Evolutionary conservation across 306 rosid species (phyloP), one percentile per base, ranked within the genome.

Genomic region (Lagenaria siceraria): DNA sequence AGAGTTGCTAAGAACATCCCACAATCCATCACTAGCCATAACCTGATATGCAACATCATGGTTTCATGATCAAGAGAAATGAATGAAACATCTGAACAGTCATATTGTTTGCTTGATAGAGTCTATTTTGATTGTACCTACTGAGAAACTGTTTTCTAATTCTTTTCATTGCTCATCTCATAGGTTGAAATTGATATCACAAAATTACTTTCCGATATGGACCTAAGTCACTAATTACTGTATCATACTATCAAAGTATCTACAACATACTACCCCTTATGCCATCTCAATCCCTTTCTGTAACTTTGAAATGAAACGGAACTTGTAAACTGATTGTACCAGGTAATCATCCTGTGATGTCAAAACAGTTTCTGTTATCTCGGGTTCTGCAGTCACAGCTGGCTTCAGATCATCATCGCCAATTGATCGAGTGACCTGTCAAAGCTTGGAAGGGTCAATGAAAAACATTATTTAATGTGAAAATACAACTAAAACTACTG

Each of bases 381-480:
- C 97, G 13, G 98, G 97, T 84, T 95, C 96, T 64, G 98, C 98
- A 7, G 96, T 95, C 69, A 95, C 98, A 78, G 93, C 91, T 62
- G 98, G 97, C 88, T 92, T 92, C 68, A 92, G 86, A 81, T 95
- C 98, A 65, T 90, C 96, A 7, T 95, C 98, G 10, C 98, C 98
- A 46, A 92, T 90, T 49, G 98, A 95, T 63, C 97, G 96, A 66
- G 98, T 95, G 29, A 95, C 98, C 98, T 93, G 83, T 83, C 65
- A 36, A 33, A 29, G 12, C 8, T 24, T 22, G 8, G 49, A 73
- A 79, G 54, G 46, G 52, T n/a, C 27, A 2, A 74, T 14, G 4
- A 33, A 61, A 29, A 59, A 62, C 43, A 18, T 27, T 4, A 51
- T 46, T 14, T 11, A 12, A n/a, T 24, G 56, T 9, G n/a, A 48